Conservation (phyloP, 441 rosid species). For the Arabidopsis hybrid region DNA sequence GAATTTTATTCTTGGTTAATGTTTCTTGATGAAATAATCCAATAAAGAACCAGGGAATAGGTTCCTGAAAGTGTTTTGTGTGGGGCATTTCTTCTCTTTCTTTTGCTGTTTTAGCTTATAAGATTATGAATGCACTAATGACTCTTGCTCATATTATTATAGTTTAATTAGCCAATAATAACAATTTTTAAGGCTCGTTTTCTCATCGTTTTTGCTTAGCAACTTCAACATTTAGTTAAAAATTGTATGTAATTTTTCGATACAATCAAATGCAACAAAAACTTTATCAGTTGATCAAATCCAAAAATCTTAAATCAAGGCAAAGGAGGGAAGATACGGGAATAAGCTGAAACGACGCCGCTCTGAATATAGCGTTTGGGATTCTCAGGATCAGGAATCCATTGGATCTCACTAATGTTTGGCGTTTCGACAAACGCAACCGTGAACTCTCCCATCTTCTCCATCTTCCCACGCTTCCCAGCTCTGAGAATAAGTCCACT, state of each 20-base stretch:
- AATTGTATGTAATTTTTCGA: neutral
- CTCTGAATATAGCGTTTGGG: constrained; percentile 57
- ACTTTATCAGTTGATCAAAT: neutral
- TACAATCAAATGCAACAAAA: neutral
- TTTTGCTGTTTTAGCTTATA: neutral
- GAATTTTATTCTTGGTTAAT: constrained; percentile 5
- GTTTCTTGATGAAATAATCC: constrained; percentile 11
- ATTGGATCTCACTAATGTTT: constrained; percentile 78
- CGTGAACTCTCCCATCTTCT: constrained; percentile 75
- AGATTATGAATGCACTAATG: no score
- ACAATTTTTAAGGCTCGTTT: neutral
- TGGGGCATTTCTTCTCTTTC: neutral
- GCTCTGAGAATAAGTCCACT: constrained; percentile 66
- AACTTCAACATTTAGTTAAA: neutral
- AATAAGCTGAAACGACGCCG: constrained; percentile 57
- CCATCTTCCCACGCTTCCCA: constrained; percentile 67
- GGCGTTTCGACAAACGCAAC: constrained; percentile 82
- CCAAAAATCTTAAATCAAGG: constrained; percentile 15
- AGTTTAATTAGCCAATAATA: neutral
- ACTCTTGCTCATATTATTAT: neutral
- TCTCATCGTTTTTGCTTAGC: neutral
- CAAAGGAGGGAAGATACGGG: constrained; percentile 67
- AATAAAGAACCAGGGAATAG: constrained; percentile 35
- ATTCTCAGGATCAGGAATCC: constrained; percentile 64
- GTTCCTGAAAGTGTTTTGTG: constrained; percentile 6